Base-by-base conservation (phyloP, 2,329 filamentous ascomycete species). In the Trichoderma simmonsii region DNA sequence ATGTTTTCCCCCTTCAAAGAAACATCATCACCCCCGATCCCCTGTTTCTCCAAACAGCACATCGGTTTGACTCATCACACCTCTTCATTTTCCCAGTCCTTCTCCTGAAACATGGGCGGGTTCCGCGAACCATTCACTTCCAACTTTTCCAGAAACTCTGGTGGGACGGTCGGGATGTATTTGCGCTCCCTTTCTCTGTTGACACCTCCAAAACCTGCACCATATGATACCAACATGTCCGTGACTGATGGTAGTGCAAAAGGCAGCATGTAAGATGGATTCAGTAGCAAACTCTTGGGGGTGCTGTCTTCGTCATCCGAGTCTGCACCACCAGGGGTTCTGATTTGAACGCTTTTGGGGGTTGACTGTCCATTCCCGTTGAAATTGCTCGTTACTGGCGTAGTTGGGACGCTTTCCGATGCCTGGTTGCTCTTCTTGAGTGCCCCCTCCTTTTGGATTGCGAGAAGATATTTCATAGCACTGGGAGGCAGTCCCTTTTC, bases 191-290 rank as follows among this genome's bases (percentile, higher is more conserved):
- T 88, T 82, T 98, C 96, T 74, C 92, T 88, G 83, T 99, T 97
- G 61, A 96, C 85, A 0, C 96, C 96, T 6, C 96, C 96, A 78
- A 98, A 96, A 0, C 96, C 96, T 14, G 96, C 95, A 0, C 96
- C 96, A 78, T 97, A 99, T 75, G 91, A 95, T 62, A 99, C 90
- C 62, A 98, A 87, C 96, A 99, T 99, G 81, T 99, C 96, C 30
- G 95, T 98, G 71, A 94, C 96, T 1, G 95, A 97, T 1, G 96
- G 96, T 32, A 99, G 85, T n/a, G 92, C 92, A 80, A 99, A 99
- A 0, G 96, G 96, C 30, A 99, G 87, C 88, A 98, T 97, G 73
- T 97, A 85, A 3, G 95, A 93, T 3, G 95, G 94, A 78, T 98
- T 95, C 68, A 98, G 83, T 57, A 98, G 89, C 43, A 98, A 86